phyloP scores from a whole-genome alignment of 2,329 filamentous ascomycete species.

The Talaromyces sp. region DNA sequence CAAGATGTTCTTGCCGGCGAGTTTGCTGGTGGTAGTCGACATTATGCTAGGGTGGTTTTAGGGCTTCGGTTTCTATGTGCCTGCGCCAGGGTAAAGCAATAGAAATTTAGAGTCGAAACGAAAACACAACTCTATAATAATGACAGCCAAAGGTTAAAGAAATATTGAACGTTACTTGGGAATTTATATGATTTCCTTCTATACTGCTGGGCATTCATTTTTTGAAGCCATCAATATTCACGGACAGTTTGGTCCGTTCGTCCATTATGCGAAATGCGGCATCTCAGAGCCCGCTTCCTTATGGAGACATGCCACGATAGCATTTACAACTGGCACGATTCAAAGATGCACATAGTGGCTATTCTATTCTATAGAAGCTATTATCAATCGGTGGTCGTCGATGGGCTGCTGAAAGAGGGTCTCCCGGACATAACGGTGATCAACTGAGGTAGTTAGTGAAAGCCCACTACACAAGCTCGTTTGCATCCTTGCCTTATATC shows the following conservation, averaged over 20 bases:
- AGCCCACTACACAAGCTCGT: background rate
- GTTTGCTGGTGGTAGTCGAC: constrained; percentile 34
- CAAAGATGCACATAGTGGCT: background rate
- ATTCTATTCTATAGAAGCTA: background rate
- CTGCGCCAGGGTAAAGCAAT: background rate
- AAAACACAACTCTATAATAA: background rate
- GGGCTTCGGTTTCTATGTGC: background rate
- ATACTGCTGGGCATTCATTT: background rate
- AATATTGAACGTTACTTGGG: background rate
- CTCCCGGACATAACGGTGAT: background rate
- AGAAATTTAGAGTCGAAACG: background rate
- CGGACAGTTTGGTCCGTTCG: constrained; percentile 10
- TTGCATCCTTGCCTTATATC: background rate
- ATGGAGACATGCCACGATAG: background rate
- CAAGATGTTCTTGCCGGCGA: constrained; percentile 47
- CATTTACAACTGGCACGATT: background rate
- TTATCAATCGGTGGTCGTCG: background rate
- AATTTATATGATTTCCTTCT: background rate
- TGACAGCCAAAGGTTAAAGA: no score
- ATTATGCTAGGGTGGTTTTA: background rate
- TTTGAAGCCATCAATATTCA: background rate
- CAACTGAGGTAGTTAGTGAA: background rate
- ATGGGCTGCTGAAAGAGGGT: background rate
- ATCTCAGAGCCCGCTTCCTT: background rate
- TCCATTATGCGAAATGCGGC: background rate